Evolutionary conservation across 352 stramenopile species (phyloP).

Genomic region (Globisporangium viniferum): DNA sequence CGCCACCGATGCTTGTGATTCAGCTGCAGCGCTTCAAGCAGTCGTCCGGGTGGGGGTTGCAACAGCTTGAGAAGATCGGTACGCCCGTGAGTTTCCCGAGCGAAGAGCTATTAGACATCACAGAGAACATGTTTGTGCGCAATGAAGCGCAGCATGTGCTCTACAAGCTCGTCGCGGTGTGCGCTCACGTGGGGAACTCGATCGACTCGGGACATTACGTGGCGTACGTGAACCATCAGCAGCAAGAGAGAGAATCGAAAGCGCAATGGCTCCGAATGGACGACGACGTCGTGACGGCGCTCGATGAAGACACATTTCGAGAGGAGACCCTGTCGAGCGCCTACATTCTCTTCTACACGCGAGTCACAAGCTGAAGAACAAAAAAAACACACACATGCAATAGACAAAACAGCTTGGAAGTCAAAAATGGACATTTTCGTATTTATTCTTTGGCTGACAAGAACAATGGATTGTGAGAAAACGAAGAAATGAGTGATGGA

Average conservation of each 20-base stretch:
- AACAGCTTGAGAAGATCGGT: slow-evolving; percentile 48
- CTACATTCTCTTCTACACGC: slow-evolving; percentile 77
- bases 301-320: slow-evolving; percentile 43
- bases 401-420: background rate
- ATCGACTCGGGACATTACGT: slow-evolving; percentile 78
- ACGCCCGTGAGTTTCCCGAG: slow-evolving; percentile 54
- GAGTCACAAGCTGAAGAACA: slow-evolving; percentile 14
- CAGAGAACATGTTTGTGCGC: slow-evolving; percentile 60
- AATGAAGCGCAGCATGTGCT: slow-evolving; percentile 34
- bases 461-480: background rate
- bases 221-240: slow-evolving; percentile 39
- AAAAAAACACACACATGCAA: background rate
- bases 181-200: slow-evolving; percentile 59
- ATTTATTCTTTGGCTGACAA: slow-evolving; percentile 3
- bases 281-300: slow-evolving; percentile 51
- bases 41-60: slow-evolving; percentile 19
- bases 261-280: slow-evolving; percentile 65
- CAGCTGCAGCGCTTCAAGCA: slow-evolving; percentile 75
- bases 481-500: background rate
- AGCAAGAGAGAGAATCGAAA: background rate
- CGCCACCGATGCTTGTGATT: slow-evolving; percentile 50
- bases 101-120: slow-evolving; percentile 50
- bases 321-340: slow-evolving; percentile 53
- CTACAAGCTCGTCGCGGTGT: slow-evolving; percentile 68
- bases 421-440: slow-evolving; percentile 2